Evolutionary conservation across 1,139 yeast genomes (phyloP).

Genomic region (Nakaseomyces glabratus): DNA sequence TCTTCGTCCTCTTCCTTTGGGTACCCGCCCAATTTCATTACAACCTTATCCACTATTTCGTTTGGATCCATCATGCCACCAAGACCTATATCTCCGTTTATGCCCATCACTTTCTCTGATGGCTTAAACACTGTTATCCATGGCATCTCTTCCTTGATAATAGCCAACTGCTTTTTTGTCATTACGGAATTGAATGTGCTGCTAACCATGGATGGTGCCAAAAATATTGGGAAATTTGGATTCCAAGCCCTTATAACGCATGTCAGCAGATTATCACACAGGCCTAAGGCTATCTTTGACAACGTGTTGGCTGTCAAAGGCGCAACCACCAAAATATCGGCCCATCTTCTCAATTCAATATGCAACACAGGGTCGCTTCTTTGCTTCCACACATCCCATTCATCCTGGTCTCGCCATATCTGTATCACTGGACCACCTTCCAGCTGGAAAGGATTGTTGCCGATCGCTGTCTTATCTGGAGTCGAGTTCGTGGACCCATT

Average conservation of each 20-base stretch:
- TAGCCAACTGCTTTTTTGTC: slow-evolving; percentile 69
- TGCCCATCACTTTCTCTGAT: slow-evolving; percentile 83
- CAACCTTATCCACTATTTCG: slow-evolving; percentile 80
- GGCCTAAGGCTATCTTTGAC: slow-evolving; percentile 83
- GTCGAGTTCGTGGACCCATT: neutral
- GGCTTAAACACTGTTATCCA: slow-evolving; percentile 81
- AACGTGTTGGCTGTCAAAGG: slow-evolving; percentile 91
- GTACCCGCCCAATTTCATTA: slow-evolving; percentile 77
- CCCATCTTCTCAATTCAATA: slow-evolving; percentile 92
- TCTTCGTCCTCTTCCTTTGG: slow-evolving; percentile 78
- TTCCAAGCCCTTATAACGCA: slow-evolving; percentile 89
- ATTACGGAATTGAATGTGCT: slow-evolving; percentile 92
- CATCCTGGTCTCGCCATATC: slow-evolving; percentile 85
- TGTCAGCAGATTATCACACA: slow-evolving; percentile 80
- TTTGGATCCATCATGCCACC: slow-evolving; percentile 96
- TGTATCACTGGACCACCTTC: slow-evolving; percentile 47
- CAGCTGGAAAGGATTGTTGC: neutral
- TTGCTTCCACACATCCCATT: slow-evolving; percentile 80
- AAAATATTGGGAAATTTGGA: slow-evolving; percentile 71
- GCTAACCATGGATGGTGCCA: slow-evolving; percentile 98
- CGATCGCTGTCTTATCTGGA: slow-evolving; percentile 1
- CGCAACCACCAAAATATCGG: slow-evolving; percentile 82
- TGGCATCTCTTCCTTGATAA: slow-evolving; percentile 52
- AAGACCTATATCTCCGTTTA: slow-evolving; percentile 88
- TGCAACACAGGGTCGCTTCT: slow-evolving; percentile 89